These are phyloP conservation scores for Pisolithus tinctorius DNA, from an alignment of 768 basidiomycete species.

Conservation along the genomic window DNA sequence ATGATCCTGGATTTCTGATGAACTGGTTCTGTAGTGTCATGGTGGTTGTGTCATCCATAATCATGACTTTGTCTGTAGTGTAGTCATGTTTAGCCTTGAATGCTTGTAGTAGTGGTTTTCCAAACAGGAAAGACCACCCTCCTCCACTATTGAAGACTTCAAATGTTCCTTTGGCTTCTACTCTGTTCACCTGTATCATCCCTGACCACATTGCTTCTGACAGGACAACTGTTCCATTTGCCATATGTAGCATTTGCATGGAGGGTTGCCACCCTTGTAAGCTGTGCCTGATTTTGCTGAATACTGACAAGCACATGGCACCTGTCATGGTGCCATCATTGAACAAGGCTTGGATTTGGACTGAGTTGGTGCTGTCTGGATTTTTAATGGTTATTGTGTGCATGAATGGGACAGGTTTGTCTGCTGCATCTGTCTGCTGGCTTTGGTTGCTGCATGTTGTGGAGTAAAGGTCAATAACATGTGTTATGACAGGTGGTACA, in stretches of 20 bases:
- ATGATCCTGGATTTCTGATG: not conserved
- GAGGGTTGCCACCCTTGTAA: not conserved
- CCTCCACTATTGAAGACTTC: slow-evolving; percentile 14
- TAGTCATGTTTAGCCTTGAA: slow-evolving; percentile 23
- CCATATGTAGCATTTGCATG: slow-evolving; percentile 22
- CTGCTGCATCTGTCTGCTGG: not conserved
- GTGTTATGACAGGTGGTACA: not conserved
- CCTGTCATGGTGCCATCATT: not conserved
- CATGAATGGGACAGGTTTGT: not conserved
- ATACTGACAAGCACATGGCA: not conserved
- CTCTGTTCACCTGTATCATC: not conserved
- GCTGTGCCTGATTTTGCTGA: not conserved
- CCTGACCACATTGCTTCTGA: slow-evolving; percentile 7
- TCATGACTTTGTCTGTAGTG: slow-evolving; percentile 3
- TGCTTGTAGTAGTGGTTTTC: slow-evolving; percentile 20
- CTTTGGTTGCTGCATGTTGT: not conserved
- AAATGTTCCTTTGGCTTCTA: not conserved
- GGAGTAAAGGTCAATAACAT: not conserved
- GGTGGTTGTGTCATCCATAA: not conserved
- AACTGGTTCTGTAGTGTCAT: not conserved
- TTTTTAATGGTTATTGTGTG: not conserved
- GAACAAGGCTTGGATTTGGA: not conserved
- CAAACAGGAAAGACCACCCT: slow-evolving; percentile 22
- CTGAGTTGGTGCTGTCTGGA: not conserved
- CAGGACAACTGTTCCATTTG: slow-evolving; percentile 15